Evolutionary conservation across 2,329 filamentous ascomycete genomes (phyloP).

Genomic region (Stemphylium vesicarium): DNA sequence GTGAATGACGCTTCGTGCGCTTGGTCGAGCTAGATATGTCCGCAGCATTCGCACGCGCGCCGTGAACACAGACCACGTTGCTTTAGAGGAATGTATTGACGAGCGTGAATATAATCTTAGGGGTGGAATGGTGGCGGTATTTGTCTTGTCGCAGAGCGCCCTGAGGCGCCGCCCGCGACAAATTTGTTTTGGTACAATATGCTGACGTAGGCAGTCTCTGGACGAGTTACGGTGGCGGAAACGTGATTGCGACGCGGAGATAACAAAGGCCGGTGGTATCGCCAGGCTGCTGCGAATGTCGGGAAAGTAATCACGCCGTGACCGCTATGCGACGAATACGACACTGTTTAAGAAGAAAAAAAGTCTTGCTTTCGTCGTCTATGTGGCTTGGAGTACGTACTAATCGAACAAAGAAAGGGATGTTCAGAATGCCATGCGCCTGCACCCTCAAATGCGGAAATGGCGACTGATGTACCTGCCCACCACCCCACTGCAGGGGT

Average conservation of each 20-base stretch:
- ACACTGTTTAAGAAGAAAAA: neutral
- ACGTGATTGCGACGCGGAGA: conserved; percentile 18
- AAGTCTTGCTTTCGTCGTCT: neutral
- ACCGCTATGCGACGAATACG: neutral
- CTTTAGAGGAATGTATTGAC: neutral
- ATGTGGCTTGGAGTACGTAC: too few species aligned
- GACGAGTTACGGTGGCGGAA: conserved; percentile 19
- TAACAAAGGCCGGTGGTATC: conserved; percentile 6
- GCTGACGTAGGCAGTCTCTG: conserved; percentile 30
- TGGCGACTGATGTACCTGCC: neutral
- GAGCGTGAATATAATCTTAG: neutral
- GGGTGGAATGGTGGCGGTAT: conserved; percentile 27
- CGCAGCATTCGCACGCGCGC: conserved; percentile 46
- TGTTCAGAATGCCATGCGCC: neutral
- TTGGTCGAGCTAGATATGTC: conserved; percentile 32
- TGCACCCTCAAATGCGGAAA: neutral
- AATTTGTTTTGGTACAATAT: conserved; percentile 14
- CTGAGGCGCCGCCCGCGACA: conserved; percentile 28
- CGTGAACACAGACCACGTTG: neutral
- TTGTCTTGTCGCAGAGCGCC: conserved; percentile 19
- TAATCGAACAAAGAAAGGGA: neutral
- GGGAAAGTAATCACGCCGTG: conserved; percentile 19
- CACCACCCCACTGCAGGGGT: neutral
- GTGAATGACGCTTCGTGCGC: conserved; percentile 27
- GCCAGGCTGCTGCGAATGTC: neutral